Base-by-base conservation (phyloP, 2,329 filamentous ascomycete genomes). In the Monosporascus sp. region DNA sequence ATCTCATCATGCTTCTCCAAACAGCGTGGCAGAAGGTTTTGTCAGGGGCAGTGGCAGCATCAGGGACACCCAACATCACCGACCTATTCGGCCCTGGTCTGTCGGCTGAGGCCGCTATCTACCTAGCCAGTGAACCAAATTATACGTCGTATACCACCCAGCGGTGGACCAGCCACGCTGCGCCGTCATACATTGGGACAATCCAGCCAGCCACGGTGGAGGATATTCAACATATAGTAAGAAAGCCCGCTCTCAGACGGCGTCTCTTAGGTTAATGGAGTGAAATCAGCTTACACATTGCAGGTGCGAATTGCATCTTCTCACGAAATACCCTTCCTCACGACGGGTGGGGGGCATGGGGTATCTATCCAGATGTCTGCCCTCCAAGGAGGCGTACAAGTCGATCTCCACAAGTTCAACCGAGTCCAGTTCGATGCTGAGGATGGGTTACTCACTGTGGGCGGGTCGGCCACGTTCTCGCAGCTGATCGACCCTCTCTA, bases 331-430 rank as follows among this genome's bases (percentile, higher is more conserved):
- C 47, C 53, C 7, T 52, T 55, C 15, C 50, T 55, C 18, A 50
- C 37, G 7, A 55, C 50, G 3, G 47, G 50, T 1, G 37, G 47
- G 5, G 47, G 50, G 14, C 53, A 55, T 48, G 53, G 53, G 7
- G 42, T 47, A 4, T 50, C 50, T 17, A 48, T 37, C 27, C 44
- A 37, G 20, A 18, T 52, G 17, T 47, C 18, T 6, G 34, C 18
- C 15, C 24, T 55, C 15, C 17, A 37, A 20, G 34, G 48, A 9
- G 53, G 50, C 22, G 20, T 55, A 2, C 34, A 52, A 24, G 27
- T 52, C 20, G 50, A 55, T 24, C 53, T 55, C 8, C 34, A 31
- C 25, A 50, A 50, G 22, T 51, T 55, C 34, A 49, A 50, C n/a
- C 24, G n/a, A 11, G 46, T 53, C 17, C 2, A 49, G 3, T 38